Base-by-base conservation (phyloP, 305 asterid species). In the Solanum aculeatissimum region DNA sequence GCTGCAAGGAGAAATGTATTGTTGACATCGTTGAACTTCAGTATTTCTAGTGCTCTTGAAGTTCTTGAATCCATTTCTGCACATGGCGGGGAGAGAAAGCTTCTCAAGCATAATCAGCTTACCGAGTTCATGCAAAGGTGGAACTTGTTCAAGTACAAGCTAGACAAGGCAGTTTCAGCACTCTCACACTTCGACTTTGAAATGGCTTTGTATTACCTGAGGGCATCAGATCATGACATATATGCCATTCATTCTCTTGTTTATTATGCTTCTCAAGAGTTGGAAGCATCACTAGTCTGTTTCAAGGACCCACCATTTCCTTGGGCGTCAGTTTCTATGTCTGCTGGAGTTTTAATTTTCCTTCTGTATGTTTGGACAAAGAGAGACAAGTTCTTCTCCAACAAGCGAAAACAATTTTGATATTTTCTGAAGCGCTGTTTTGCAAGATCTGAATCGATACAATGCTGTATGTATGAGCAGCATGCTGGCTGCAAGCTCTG, bases 261-360 rank as follows among this genome's bases (percentile, higher is more conserved):
- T 68, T 96, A 93, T 88, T 88, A 83, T 19, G 96, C 98, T 60
- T 91, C 98, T 47, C 98, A 94, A 87, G 98, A 92, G 87, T 78
- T 96, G 87, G 98, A 96, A 87, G 98, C 99, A 4, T 88, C 94
- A 4, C 95, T 96, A 23, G 88, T 87, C 79, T 96, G 98, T 87
- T 96, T 95, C 91, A 90, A 90, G 95, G 97, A 95, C 86, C 99
- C 98, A 27, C 99, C 99, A 32, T 91, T 96, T 74, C 99, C 99
- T 25, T 95, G 98, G 99, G 83, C 82, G 6, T 89, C 98, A 21
- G 72, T 87, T 77, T 83, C 88, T 25, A 43, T 89, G 87, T 93
- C 93, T 80, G 91, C 60, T 84, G 96, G 92, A 60, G 88, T 93
- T 83, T 68, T 88, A 77, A 84, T 92, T 86, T 89, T 88, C 58